Evolutionary conservation across 2,329 filamentous ascomycete species (phyloP), one percentile per base, ranked within the genome.

Genomic region (Xylariaceae sp.): DNA sequence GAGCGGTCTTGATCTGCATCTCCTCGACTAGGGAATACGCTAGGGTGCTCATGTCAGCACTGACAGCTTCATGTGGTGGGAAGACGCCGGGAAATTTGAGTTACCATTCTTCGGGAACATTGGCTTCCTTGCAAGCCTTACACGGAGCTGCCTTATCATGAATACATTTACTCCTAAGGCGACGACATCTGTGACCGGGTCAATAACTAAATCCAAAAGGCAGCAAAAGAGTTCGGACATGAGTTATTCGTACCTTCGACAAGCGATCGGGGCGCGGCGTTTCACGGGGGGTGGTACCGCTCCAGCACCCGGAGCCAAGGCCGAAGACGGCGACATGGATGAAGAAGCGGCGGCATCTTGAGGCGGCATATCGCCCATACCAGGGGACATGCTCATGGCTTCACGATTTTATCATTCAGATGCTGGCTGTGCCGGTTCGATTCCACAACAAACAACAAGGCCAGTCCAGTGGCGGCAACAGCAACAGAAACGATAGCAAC

Each of bases 81-180:
- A 33, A 34, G 22, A 21, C n/a, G 22, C 29, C 6, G 23, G 14
- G 22, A 34, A 33, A 12, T 23, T 32, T 22, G 14, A 22, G 56
- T 59, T 64, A 79, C 76, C 77, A 80, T 58, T 76, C 73, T 20
- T 69, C 65, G 10, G 71, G 56, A 16, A 76, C 63, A n/a, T 74
- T 75, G 11, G 75, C 72, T 41, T 75, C 71, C 17, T 62, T 58
- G 50, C 77, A 81, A 5, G 73, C 66, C 45, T 75, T 72, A 52
- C 77, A 81, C 14, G 75, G 75, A 21, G 75, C 65, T 19, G 64
- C 67, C 40, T 69, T 73, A 7, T 76, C 71, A 52, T 78, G 74
- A 16, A 74, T 56, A 53, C 76, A 80, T 63, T 78, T 80, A 58
- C 73, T 77, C 48, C 76, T 71, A 68, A 79, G 74, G 25, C 75